Evolutionary conservation across 2,329 filamentous ascomycete genomes (phyloP), one percentile per base, ranked within the genome.

Genomic region (Alternaria arborescens): DNA sequence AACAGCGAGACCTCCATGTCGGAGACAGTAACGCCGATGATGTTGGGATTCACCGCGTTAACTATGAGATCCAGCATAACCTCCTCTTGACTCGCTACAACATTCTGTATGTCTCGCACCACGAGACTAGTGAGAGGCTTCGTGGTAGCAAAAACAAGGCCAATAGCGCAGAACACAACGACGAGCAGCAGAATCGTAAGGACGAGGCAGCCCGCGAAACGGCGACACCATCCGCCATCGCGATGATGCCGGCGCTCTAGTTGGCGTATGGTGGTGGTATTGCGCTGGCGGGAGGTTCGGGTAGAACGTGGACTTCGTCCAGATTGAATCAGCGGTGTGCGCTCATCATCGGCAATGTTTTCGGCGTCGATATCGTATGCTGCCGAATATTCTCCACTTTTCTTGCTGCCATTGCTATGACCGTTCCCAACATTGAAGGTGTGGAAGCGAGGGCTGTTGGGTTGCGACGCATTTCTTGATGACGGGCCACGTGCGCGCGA

Each of bases 31-130:
- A 99, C 91, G 2, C 93, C 89, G 40, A 98, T 91, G 41, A 97
- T 89, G 70, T 98, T 99, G 1, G 94, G 94, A 75, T 99, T 99
- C 70, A 94, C 85, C 0, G 94, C 95, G 68, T 88, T 88, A 61
- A 99, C 92, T 20, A 92, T 88, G 50, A 99, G 82, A 77, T 99
- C 94, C 71, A 98, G 87, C 88, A 99, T 97, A 42, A 99, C 86
- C 76, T 98, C 94, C 77, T 97, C 92, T 77, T 97, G 92, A 70
- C 92, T 97, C 3, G 94, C 94, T 50, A 98, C 86, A 24, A 99
- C 93, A 68, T 97, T 96, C 70, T 91, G 88, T 67, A 99, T 93
- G 65, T 90, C 89, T 56, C 90, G 83, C 44, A 98, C 87, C 65
- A 90, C 84, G 60, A 98, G 91, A 65, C 91, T 88, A 26, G 88